These are phyloP conservation scores for Trichoderma brevicompactum DNA, from an alignment of 2,329 filamentous ascomycete genomes.

Conservation along the genomic window DNA sequence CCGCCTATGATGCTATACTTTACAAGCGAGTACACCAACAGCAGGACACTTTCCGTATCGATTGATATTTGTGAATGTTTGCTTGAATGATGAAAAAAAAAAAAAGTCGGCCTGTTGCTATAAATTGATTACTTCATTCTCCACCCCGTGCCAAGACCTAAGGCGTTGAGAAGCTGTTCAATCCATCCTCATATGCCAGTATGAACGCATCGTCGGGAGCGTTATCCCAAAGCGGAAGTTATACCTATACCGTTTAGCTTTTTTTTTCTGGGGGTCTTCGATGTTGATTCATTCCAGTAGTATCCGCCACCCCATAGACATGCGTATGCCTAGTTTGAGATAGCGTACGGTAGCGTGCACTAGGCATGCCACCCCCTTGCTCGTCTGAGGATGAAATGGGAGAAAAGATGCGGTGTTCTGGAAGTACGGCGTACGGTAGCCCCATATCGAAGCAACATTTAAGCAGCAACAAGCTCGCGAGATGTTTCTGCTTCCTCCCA, in stretches of 20 bases:
- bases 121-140: neutral
- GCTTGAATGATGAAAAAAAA: too few species aligned
- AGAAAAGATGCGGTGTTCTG: too few species aligned
- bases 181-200: neutral
- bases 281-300: neutral
- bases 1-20: neutral
- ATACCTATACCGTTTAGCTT: neutral
- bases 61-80: too few species aligned
- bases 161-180: neutral
- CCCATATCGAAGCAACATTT: neutral
- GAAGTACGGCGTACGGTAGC: too few species aligned
- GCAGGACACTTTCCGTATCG: neutral
- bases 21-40: neutral
- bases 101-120: neutral
- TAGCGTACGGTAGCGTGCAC: neutral
- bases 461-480: neutral
- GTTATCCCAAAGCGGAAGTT: slow-evolving; percentile 11
- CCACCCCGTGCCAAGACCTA: neutral
- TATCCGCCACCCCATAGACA: neutral
- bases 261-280: slow-evolving; percentile 3
- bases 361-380: slow-evolving; percentile 5
- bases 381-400: neutral
- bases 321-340: neutral
- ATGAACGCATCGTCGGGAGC: neutral
- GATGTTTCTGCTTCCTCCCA: neutral